A percentile compares a stretch with the other conserved stretches of the same genome.
Evolutionary conservation across 1,284 basidiomycete genomes (phyloP).

Genomic region (Austroboletus niveus): DNA sequence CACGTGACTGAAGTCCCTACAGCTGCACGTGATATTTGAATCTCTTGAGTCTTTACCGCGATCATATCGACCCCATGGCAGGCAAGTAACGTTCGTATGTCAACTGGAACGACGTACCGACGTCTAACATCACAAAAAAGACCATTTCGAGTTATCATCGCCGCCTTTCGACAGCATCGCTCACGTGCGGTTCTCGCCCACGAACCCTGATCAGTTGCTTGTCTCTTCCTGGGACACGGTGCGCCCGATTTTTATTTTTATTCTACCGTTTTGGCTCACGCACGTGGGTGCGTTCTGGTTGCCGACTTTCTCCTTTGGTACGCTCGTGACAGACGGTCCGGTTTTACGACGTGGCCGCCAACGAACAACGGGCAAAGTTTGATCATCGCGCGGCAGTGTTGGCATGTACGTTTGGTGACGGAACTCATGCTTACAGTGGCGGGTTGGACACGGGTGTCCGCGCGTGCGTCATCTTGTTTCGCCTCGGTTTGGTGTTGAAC

Average conservation of each 20-base stretch:
- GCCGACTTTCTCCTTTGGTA: not conserved
- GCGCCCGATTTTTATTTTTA: constrained; percentile 27
- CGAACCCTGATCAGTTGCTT: constrained; percentile 70
- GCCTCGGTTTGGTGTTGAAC: not conserved
- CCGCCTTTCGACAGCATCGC: constrained; percentile 87
- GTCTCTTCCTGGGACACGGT: constrained; percentile 91
- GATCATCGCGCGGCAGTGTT: constrained; percentile 77
- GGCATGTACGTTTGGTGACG: constrained; percentile 62
- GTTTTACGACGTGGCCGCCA: constrained; percentile 64
- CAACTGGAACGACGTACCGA: not conserved
- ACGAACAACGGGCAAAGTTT: constrained; percentile 70
- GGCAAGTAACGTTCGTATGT: constrained; percentile 8
- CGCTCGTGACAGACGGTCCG: constrained; percentile 59
- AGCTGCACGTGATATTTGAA: too few relatives aligned
- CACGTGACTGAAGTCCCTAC: too few relatives aligned
- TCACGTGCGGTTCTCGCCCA: constrained; percentile 78
- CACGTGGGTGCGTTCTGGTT: not conserved
- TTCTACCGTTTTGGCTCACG: not conserved
- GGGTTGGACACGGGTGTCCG: constrained; percentile 74
- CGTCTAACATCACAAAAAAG: constrained; percentile 13
- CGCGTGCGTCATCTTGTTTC: constrained; percentile 46
- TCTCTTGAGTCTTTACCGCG: not conserved
- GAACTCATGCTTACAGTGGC: constrained; percentile 65
- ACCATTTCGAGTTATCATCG: constrained; percentile 55
- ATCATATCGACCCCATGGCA: constrained; percentile 12